These are phyloP conservation scores for Vaccinium macrocarpon DNA, from an alignment of 148 eudicot species.

Conservation along the genomic window DNA sequence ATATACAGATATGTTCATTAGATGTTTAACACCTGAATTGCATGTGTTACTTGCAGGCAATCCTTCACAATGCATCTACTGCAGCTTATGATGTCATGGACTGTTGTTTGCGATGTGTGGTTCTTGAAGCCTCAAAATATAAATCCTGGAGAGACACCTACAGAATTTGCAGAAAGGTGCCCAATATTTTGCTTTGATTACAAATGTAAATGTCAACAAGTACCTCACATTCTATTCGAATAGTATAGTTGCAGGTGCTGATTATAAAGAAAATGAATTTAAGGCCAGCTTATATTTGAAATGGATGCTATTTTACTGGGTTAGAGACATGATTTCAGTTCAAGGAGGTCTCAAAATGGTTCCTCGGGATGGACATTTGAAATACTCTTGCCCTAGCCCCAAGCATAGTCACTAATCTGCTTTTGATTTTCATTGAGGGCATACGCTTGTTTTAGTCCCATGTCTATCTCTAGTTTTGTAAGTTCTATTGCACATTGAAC, in stretches of 20 bases:
- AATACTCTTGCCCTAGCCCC: constrained; percentile 94
- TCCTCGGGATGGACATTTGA: constrained; percentile 97
- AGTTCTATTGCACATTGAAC: background rate
- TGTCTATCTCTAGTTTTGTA: background rate
- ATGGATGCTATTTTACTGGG: constrained; percentile 43
- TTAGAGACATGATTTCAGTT: constrained; percentile 71
- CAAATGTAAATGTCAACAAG: background rate
- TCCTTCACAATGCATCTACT: constrained; percentile 90
- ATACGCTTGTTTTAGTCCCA: background rate
- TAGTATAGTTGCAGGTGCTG: background rate
- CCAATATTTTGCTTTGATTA: background rate
- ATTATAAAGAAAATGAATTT: background rate
- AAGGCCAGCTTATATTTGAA: background rate
- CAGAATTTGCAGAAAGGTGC: constrained; percentile 94
- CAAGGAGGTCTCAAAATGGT: constrained; percentile 96
- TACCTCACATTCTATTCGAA: background rate
- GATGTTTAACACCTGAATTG: constrained; percentile 9
- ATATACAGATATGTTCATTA: background rate
- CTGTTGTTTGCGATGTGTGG: constrained; percentile 99
- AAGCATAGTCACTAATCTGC: constrained; percentile 39
- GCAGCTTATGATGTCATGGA: constrained; percentile 99
- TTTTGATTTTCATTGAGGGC: background rate
- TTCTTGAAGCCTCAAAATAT: constrained; percentile 87
- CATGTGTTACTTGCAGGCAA: constrained; percentile 50
- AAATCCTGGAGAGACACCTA: constrained; percentile 85